Percentiles rank a stretch among this genome's conserved stretches.
These are phyloP conservation scores for Capsicum pubescens DNA, from an alignment of 257 asterid species.

Conservation along the genomic window DNA sequence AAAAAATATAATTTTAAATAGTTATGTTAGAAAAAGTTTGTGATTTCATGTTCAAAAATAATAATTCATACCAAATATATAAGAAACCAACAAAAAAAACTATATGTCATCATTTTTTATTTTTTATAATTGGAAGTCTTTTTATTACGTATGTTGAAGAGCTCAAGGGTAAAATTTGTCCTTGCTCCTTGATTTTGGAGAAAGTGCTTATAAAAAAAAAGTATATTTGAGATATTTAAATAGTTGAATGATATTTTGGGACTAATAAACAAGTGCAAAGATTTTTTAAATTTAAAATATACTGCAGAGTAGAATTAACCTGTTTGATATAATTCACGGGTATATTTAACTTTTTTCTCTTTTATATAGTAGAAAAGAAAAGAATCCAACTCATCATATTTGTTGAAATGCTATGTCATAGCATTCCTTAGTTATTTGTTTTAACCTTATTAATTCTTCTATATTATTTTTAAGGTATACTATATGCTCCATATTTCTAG, in stretches of 20 bases:
- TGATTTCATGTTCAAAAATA: background rate
- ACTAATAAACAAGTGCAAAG: background rate
- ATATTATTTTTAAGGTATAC: no score
- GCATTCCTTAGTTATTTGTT: no score
- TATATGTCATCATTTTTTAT: background rate
- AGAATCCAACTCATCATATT: no score
- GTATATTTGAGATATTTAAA: background rate
- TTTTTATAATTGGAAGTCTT: no score
- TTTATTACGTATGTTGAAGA: no score
- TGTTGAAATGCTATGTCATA: no score
- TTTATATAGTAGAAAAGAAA: constrained; percentile 1
- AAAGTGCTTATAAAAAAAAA: background rate
- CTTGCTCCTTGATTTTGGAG: background rate
- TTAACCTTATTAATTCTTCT: no score
- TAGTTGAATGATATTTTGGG: background rate
- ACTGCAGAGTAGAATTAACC: background rate
- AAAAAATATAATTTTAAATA: background rate
- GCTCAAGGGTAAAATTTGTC: background rate
- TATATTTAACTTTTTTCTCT: background rate
- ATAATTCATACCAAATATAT: background rate
- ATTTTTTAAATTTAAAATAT: background rate
- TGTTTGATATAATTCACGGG: background rate
- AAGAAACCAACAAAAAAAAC: background rate
- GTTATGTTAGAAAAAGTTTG: background rate
- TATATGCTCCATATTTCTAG: no score